phyloP scores from a whole-genome alignment of 2,329 filamentous ascomycete species.

The Orbilia oligospora region DNA sequence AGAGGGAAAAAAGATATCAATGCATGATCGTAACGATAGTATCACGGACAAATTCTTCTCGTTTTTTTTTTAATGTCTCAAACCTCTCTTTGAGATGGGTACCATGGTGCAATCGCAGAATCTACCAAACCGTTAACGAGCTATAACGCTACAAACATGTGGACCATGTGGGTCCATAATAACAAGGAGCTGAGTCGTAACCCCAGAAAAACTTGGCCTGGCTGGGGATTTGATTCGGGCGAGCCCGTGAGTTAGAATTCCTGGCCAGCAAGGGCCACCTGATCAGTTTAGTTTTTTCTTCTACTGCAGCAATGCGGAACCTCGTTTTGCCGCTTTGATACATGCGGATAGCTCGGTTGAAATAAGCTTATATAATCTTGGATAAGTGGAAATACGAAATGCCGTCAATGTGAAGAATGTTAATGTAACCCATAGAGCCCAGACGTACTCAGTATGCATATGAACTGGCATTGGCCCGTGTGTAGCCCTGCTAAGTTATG shows the following conservation, averaged over 20 bases:
- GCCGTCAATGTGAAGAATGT: neutral
- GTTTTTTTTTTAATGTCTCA: slow-evolving; percentile 2
- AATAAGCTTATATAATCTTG: slow-evolving; percentile 41
- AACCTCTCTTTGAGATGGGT: neutral
- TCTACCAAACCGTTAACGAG: neutral
- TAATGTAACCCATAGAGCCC: slow-evolving; percentile 7
- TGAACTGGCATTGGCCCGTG: slow-evolving; percentile 5
- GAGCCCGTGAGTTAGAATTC: slow-evolving; percentile 22
- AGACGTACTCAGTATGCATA: too few relatives aligned
- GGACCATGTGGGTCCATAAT: slow-evolving; percentile 15
- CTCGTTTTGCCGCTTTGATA: slow-evolving; percentile 14
- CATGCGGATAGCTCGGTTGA: slow-evolving; percentile 36
- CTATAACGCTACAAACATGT: slow-evolving; percentile 18
- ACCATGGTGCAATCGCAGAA: slow-evolving; percentile 11
- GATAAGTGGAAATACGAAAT: slow-evolving; percentile 23
- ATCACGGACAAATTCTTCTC: neutral
- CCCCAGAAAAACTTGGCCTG: slow-evolving; percentile 9
- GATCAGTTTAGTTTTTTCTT: neutral
- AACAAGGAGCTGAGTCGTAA: slow-evolving; percentile 3
- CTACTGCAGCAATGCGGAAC: slow-evolving; percentile 11
- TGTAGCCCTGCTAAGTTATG: neutral
- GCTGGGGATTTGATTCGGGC: slow-evolving; percentile 6
- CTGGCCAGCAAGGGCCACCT: slow-evolving; percentile 7
- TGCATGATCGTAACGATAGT: slow-evolving; percentile 15
- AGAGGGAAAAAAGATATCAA: slow-evolving; percentile 2